Evolutionary conservation across 2,329 filamentous ascomycete genomes (phyloP).

Genomic region (Epichloe uncinata): DNA sequence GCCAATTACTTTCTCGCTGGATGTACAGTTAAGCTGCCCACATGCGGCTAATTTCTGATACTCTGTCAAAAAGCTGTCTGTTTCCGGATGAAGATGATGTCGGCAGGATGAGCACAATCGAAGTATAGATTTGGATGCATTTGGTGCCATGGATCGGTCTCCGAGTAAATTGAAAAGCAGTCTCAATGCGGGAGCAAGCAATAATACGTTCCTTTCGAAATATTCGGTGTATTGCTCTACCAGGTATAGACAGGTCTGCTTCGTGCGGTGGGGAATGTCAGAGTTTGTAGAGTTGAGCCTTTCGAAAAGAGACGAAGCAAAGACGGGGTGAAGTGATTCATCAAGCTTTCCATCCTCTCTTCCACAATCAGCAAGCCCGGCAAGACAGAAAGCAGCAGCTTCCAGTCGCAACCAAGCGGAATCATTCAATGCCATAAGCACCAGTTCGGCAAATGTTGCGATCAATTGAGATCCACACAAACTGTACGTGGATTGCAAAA

Average conservation of each 20-base stretch:
- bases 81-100: slow-evolving; percentile 50
- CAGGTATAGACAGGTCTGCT: slow-evolving; percentile 55
- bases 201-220: slow-evolving; percentile 55
- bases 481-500: slow-evolving; percentile 60
- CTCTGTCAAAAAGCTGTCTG: slow-evolving; percentile 55
- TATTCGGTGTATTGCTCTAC: slow-evolving; percentile 65
- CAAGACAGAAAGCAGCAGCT: slow-evolving; percentile 48
- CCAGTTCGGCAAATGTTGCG: slow-evolving; percentile 41
- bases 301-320: slow-evolving; percentile 44
- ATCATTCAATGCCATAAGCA: slow-evolving; percentile 33
- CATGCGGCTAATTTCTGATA: slow-evolving; percentile 49
- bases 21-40: slow-evolving; percentile 45
- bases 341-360: slow-evolving; percentile 46
- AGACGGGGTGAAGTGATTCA: slow-evolving; percentile 44
- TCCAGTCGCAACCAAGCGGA: slow-evolving; percentile 47
- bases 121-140: slow-evolving; percentile 61
- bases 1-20: slow-evolving; percentile 60
- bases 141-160: slow-evolving; percentile 46
- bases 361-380: slow-evolving; percentile 52
- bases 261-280: slow-evolving; percentile 46
- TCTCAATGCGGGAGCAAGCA: slow-evolving; percentile 57
- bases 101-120: slow-evolving; percentile 66
- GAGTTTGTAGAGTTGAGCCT: slow-evolving; percentile 36
- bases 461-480: slow-evolving; percentile 44
- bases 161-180: slow-evolving; percentile 60